phyloP scores from a whole-genome alignment of 2,329 filamentous ascomycete species.

The Diaporthe capsici region DNA sequence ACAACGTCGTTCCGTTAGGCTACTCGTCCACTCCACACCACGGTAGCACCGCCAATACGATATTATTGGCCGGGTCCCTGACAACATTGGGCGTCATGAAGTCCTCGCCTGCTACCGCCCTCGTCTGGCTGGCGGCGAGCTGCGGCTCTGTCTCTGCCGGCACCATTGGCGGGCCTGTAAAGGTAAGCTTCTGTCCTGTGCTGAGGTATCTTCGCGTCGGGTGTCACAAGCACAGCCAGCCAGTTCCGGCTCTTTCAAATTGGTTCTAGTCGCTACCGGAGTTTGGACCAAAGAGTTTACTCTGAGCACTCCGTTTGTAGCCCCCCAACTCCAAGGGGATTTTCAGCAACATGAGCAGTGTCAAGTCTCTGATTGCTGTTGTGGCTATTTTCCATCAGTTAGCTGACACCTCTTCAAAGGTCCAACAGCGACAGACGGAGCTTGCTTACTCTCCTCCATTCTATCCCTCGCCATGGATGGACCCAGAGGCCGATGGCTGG shows the following conservation, averaged over 20 bases:
- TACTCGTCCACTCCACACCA: not conserved
- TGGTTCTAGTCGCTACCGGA: not conserved
- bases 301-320: no score
- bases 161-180: constrained; percentile 42
- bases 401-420: constrained; percentile 45
- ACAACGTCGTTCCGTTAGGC: constrained; percentile 20
- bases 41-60: constrained; percentile 24
- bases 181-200: constrained; percentile 33
- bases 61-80: not conserved
- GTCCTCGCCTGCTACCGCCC: constrained; percentile 41
- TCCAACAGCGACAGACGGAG: constrained; percentile 43
- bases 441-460: constrained; percentile 68
- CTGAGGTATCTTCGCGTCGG: not conserved
- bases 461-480: constrained; percentile 92
- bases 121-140: constrained; percentile 45
- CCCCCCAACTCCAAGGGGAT: not conserved
- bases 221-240: not conserved
- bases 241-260: not conserved
- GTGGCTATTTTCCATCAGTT: constrained; percentile 7
- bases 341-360: not conserved
- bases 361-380: not conserved
- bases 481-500: constrained; percentile 80
- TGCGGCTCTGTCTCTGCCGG: constrained; percentile 44
- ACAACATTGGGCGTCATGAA: constrained; percentile 45
- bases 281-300: not conserved